Evolutionary conservation across 257 asterid genomes (phyloP).

Genomic region (Eucommia ulmoides): DNA sequence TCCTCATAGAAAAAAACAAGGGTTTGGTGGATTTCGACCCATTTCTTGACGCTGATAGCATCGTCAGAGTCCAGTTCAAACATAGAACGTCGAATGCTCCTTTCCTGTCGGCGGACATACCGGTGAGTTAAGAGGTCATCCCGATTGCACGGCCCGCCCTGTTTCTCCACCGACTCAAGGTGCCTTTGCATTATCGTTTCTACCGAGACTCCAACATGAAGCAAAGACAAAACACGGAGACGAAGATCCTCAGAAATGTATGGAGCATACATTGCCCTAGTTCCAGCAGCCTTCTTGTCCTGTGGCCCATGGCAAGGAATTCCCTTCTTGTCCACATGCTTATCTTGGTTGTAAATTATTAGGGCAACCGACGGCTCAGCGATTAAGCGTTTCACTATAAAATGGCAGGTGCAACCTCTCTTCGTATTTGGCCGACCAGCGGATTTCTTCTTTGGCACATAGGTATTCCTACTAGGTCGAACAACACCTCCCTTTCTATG

Average conservation of each 20-base stretch:
- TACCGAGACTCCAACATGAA: constrained; percentile 92
- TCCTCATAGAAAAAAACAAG: constrained; percentile 74
- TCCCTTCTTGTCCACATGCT: constrained; percentile 80
- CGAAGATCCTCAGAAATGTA: constrained; percentile 93
- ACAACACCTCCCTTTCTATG: constrained; percentile 80
- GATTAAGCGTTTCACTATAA: constrained; percentile 76
- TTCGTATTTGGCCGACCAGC: constrained; percentile 95
- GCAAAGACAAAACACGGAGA: constrained; percentile 74
- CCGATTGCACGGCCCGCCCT: constrained; percentile 88
- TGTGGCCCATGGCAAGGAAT: constrained; percentile 92
- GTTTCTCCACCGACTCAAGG: constrained; percentile 78
- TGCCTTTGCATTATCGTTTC: constrained; percentile 98
- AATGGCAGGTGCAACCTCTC: constrained; percentile 95
- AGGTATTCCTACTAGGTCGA: constrained; percentile 81
- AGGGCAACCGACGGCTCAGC: constrained; percentile 94
- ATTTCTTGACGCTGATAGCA: constrained; percentile 56
- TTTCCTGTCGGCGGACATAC: constrained; percentile 91
- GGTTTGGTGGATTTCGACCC: constrained; percentile 71
- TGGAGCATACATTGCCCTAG: constrained; percentile 98
- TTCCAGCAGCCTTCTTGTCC: constrained; percentile 79
- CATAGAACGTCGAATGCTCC: constrained; percentile 60
- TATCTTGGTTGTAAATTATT: constrained; percentile 68
- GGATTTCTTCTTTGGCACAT: constrained; percentile 61
- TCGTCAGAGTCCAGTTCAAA: constrained; percentile 81
- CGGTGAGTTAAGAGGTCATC: constrained; percentile 94